A percentile compares a stretch with the other conserved stretches of the same genome.
These are phyloP conservation scores for Neonectria faginata DNA, from an alignment of 2,329 filamentous ascomycete genomes.

Conservation along the genomic window DNA sequence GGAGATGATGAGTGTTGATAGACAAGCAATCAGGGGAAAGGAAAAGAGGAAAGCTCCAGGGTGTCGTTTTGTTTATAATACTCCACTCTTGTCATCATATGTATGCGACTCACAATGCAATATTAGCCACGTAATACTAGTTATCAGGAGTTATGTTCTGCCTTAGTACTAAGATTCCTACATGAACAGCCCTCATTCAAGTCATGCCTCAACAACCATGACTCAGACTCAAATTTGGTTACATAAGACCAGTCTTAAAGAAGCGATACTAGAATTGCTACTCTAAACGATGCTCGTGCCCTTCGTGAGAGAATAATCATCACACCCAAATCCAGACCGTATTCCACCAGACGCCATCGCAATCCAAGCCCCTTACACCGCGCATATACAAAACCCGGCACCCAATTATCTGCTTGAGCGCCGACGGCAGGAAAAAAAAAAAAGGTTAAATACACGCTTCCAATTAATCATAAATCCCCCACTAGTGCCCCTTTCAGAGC, in stretches of 20 bases:
- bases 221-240: not conserved
- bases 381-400: not conserved
- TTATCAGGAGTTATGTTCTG: too few species aligned
- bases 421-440: not conserved
- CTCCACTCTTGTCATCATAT: not conserved
- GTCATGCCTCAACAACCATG: too few species aligned
- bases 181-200: too few species aligned
- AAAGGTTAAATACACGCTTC: not conserved
- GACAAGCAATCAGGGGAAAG: too few species aligned
- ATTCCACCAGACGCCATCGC: not conserved
- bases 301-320: not conserved
- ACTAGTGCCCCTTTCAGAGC: not conserved
- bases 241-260: not conserved
- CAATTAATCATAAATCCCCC: not conserved
- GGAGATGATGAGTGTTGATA: constrained; percentile 40
- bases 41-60: too few species aligned
- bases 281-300: not conserved
- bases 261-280: not conserved
- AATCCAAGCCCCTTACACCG: not conserved
- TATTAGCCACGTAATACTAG: too few species aligned
- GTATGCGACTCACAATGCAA: not conserved
- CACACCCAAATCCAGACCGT: not conserved
- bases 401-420: not conserved
- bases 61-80: not conserved
- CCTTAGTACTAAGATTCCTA: too few species aligned